These are phyloP conservation scores for Acacia melanoxylon DNA, from an alignment of 306 rosid genomes.

Conservation along the genomic window DNA sequence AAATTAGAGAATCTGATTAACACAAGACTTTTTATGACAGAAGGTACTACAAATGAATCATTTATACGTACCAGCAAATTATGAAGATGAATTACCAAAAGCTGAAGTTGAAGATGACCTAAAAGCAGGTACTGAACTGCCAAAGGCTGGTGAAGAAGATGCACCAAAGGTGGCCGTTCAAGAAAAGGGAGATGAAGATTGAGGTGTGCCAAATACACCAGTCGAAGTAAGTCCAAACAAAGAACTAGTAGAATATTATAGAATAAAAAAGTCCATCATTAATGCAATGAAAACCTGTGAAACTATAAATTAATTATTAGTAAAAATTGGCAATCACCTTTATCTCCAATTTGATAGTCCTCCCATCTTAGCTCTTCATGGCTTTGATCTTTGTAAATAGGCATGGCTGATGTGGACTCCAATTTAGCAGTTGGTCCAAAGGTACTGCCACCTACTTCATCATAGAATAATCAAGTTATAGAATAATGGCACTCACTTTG, in stretches of 20 bases:
- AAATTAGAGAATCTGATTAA: background rate
- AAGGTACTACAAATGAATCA: background rate
- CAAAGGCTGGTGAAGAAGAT: constrained; percentile 75
- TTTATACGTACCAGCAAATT: constrained; percentile 56
- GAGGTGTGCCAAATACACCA: constrained; percentile 82
- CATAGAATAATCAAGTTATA: no score
- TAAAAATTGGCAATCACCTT: constrained; percentile 46
- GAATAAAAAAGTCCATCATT: constrained; percentile 2
- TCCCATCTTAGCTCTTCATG: constrained; percentile 98
- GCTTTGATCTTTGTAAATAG: constrained; percentile 80
- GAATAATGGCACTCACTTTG: no score
- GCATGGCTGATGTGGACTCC: constrained; percentile 96
- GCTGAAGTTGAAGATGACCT: constrained; percentile 75
- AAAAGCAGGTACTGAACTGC: constrained; percentile 62
- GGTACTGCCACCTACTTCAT: background rate
- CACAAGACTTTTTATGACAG: background rate
- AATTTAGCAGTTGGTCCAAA: constrained; percentile 64
- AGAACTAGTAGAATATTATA: constrained; percentile 41
- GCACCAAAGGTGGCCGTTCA: constrained; percentile 54
- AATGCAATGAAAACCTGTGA: constrained; percentile 2
- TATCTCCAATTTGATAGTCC: constrained; percentile 88
- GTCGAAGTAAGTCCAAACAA: constrained; percentile 87
- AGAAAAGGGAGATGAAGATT: constrained; percentile 67
- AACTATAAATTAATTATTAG: background rate
- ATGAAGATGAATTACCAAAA: constrained; percentile 61